Percentiles rank a stretch among this genome's conserved stretches.
These are phyloP conservation scores for Zoysia pacifica DNA, from an alignment of 176 grass and related monocot genomes.

Conservation along the genomic window DNA sequence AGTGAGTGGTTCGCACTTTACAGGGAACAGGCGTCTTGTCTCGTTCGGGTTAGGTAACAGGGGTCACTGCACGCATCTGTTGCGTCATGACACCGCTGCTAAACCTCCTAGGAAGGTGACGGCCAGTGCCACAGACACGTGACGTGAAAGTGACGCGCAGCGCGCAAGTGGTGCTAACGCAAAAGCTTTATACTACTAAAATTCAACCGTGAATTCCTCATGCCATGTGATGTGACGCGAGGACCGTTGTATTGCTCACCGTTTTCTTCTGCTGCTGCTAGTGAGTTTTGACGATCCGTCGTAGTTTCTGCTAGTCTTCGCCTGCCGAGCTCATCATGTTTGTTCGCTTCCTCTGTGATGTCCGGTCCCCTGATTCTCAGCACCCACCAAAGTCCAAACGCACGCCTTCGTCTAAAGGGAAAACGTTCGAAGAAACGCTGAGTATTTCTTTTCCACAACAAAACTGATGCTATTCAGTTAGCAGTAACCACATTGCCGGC, in stretches of 20 bases:
- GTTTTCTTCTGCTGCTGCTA: too few species aligned
- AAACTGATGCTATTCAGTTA: not conserved
- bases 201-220: not conserved
- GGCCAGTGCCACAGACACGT: not conserved
- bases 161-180: not conserved
- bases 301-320: not conserved
- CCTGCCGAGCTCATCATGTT: not conserved
- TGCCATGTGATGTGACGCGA: not conserved
- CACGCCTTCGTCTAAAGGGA: not conserved
- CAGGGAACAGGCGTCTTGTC: not conserved
- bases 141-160: not conserved
- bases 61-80: not conserved
- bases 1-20: not conserved
- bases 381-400: not conserved
- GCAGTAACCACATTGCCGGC: not conserved
- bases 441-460: not conserved
- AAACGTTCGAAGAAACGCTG: not conserved
- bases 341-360: not conserved
- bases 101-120: not conserved
- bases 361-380: not conserved
- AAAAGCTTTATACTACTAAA: not conserved
- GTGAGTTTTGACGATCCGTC: too few species aligned
- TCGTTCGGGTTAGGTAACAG: not conserved
- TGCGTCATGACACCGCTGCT: constrained; percentile 1
- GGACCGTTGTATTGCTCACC: too few species aligned